A percentile compares a stretch with the other conserved stretches of the same genome.
These are phyloP conservation scores for Quercus tomentella DNA, from an alignment of 331 rosid species.

Conservation along the genomic window DNA sequence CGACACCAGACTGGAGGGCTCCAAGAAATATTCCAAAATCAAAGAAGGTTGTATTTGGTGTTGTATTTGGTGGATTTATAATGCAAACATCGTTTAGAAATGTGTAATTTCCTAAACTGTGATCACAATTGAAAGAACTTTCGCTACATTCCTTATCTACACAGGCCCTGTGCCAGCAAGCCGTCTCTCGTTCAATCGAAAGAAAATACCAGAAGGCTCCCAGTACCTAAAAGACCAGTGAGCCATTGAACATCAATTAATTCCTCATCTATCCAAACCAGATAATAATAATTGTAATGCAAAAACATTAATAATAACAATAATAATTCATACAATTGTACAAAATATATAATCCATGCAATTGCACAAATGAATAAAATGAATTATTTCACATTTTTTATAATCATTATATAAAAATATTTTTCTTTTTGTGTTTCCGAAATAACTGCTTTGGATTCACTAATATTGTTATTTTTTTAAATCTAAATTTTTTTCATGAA, in stretches of 20 bases:
- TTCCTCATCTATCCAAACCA: too few relatives aligned
- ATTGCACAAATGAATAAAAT: too few relatives aligned
- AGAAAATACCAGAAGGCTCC: conserved; percentile 30
- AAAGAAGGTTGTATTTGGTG: neutral
- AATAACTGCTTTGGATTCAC: too few relatives aligned
- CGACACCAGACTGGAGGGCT: conserved; percentile 10
- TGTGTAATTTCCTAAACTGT: neutral
- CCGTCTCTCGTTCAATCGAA: conserved; percentile 13
- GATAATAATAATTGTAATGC: too few relatives aligned
- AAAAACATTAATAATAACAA: too few relatives aligned
- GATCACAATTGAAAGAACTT: neutral
- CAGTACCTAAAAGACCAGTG: neutral
- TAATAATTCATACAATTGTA: too few relatives aligned
- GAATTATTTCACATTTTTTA: too few relatives aligned
- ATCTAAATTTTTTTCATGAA: too few relatives aligned
- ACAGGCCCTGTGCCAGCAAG: conserved; percentile 21
- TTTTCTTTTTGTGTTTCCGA: too few relatives aligned
- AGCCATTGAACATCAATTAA: neutral
- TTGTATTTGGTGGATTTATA: neutral
- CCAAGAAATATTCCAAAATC: conserved; percentile 26
- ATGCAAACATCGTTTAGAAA: neutral
- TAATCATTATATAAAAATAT: fast-evolving
- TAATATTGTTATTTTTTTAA: too few relatives aligned
- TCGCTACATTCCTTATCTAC: neutral
- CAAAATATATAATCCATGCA: too few relatives aligned